Conservation (phyloP, 2,329 filamentous ascomycete species). For the Beauveria caledonica region DNA sequence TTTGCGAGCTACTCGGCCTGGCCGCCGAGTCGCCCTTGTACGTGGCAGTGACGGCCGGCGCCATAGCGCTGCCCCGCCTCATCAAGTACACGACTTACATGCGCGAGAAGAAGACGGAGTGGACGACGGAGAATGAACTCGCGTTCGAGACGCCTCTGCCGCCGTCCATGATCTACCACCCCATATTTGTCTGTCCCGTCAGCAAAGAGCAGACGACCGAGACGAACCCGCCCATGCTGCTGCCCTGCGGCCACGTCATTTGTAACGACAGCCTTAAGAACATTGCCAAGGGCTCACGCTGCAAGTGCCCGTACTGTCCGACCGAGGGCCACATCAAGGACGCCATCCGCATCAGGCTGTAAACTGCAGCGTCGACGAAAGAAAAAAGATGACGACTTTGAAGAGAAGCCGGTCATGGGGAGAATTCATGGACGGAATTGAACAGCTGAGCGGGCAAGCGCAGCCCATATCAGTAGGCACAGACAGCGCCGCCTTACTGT, state of each 20-base stretch:
- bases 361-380: not conserved
- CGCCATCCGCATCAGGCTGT: slow-evolving; percentile 64
- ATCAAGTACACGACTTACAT: slow-evolving; percentile 84
- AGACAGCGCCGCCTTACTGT: not conserved
- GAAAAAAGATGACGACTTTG: no score
- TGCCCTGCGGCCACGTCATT: slow-evolving; percentile 91
- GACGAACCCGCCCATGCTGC: slow-evolving; percentile 89
- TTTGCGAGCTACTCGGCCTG: slow-evolving; percentile 83
- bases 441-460: not conserved
- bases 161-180: slow-evolving; percentile 67
- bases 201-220: slow-evolving; percentile 95
- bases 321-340: slow-evolving; percentile 71
- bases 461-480: not conserved
- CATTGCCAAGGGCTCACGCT: slow-evolving; percentile 68
- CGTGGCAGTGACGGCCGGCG: slow-evolving; percentile 83
- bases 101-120: slow-evolving; percentile 83
- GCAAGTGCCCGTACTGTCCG: slow-evolving; percentile 97
- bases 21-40: slow-evolving; percentile 90
- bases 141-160: slow-evolving; percentile 65
- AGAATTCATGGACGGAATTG: not conserved
- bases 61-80: slow-evolving; percentile 81
- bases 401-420: no score
- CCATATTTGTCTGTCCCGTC: slow-evolving; percentile 96
- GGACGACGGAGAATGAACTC: slow-evolving; percentile 86
- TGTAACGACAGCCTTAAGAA: slow-evolving; percentile 74